Base-by-base conservation (phyloP, 129 eudicot species). In the Lactuca sativa region DNA sequence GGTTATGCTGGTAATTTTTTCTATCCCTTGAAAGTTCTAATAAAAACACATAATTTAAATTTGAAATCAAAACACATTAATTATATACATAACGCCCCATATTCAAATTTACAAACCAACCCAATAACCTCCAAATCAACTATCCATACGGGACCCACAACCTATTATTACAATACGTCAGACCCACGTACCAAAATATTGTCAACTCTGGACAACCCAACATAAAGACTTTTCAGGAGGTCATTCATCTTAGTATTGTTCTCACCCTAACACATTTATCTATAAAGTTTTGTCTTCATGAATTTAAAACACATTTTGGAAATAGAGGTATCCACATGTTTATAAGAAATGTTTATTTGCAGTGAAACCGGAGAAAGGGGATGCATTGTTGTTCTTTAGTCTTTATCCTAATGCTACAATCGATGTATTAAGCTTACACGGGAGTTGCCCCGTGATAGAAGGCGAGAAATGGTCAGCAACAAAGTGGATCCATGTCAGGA, bases 391-490 rank as follows among this genome's bases (percentile, higher is more conserved):
- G 80, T 92, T 89, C 76, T 89, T 86, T 79, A 89, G 95, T 51
- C 95, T 92, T 37, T 90, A 89, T 56, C 91, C 86, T 0, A 78
- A 92, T 14, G 87, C 95, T 5, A 86, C 96, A 12, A 78, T 86
- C 4, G 96, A 92, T 60, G 67, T 61, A 32, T 21, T 71, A 9
- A 85, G 97, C 82, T 79, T 85, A 71, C 97, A 90, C 21, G 99
- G 90, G 9, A 92, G 98, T 79, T 89, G 96, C 70, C 96, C 96
- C 0, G 96, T 89, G 9, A 86, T 93, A 13, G 88, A 85, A 77
- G 95, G 97, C 5, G 95, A 95, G 81, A 92, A 92, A 67, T 87
- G 97, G 97, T 83, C 95, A 33, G 96, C 90, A 33, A 85, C 90
- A 7, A 74, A 87, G 81, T 87, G 90, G 90, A 87, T 83, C 15